These are phyloP conservation scores for Mucor indicus DNA, from an alignment of 371 early-diverging fungal species.

Conservation along the genomic window DNA sequence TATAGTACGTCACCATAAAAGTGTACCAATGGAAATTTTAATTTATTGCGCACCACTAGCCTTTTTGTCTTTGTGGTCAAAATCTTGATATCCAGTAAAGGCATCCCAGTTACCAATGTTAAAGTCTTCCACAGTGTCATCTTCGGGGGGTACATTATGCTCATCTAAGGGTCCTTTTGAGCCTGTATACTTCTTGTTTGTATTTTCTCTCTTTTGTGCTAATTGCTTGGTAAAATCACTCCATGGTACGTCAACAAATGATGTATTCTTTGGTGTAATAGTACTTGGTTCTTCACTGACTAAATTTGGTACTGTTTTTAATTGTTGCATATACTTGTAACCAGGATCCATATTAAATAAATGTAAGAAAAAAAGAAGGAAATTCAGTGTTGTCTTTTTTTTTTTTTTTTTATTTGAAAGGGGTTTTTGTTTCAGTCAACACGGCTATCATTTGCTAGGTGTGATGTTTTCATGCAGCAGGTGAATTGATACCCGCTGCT, in stretches of 20 bases:
- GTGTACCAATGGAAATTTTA: not conserved
- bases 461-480: too few species aligned
- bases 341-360: conserved; percentile 19
- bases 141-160: conserved; percentile 2
- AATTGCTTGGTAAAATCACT: conserved; percentile 12
- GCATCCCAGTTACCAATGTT: conserved; percentile 24
- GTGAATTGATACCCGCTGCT: too few species aligned
- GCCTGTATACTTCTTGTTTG: not conserved
- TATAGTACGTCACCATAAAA: not conserved
- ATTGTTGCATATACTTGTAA: conserved; percentile 11
- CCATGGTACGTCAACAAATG: conserved; percentile 20
- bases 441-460: too few species aligned
- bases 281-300: conserved; percentile 20
- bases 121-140: conserved; percentile 13
- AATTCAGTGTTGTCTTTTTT: too few species aligned
- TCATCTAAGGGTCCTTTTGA: not conserved
- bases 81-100: conserved; percentile 22
- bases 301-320: conserved; percentile 20
- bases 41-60: too few species aligned
- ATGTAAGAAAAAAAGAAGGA: too few species aligned
- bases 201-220: not conserved
- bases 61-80: not conserved
- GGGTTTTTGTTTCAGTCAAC: too few species aligned
- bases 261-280: conserved; percentile 13
- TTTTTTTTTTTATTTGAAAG: too few species aligned